Percentiles rank a stretch among this genome's conserved stretches.
phyloP scores from a whole-genome alignment of 805 yeast species.

The Hanseniaspora hatyaiensis region DNA sequence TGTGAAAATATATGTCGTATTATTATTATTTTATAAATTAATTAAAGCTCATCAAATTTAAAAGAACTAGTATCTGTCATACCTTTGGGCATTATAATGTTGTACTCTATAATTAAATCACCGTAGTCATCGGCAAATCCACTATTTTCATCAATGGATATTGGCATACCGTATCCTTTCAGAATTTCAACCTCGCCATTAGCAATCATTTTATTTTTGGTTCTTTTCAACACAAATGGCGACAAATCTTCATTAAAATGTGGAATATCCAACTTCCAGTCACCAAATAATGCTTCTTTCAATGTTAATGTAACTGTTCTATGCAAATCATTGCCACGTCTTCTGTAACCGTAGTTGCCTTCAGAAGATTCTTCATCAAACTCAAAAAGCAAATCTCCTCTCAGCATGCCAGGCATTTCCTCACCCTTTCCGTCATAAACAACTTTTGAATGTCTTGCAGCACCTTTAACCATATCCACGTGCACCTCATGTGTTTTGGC shows the following conservation, averaged over 20 bases:
- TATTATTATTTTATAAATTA: slow-evolving; percentile 6
- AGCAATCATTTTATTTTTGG: slow-evolving; percentile 39
- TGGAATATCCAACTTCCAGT: slow-evolving; percentile 60
- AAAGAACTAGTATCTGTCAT: slow-evolving; percentile 3
- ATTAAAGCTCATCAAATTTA: slow-evolving; percentile 16
- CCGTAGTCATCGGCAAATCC: slow-evolving; percentile 37
- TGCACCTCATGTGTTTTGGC: slow-evolving; percentile 46
- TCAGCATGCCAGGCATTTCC: slow-evolving; percentile 63
- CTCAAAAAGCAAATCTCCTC: slow-evolving; percentile 68
- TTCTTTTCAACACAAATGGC: slow-evolving; percentile 38
- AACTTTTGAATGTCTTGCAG: slow-evolving; percentile 46
- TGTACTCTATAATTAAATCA: slow-evolving; percentile 41
- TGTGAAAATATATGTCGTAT: background rate
- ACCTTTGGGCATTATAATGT: slow-evolving; percentile 34
- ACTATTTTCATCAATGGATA: slow-evolving; percentile 20
- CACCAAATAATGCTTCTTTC: slow-evolving; percentile 65
- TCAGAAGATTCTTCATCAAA: slow-evolving; percentile 39
- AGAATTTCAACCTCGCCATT: slow-evolving; percentile 65
- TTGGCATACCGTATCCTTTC: slow-evolving; percentile 80
- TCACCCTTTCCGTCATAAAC: slow-evolving; percentile 69
- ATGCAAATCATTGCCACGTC: slow-evolving; percentile 62
- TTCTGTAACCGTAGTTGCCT: slow-evolving; percentile 70
- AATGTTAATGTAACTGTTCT: slow-evolving; percentile 67
- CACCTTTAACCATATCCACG: slow-evolving; percentile 59
- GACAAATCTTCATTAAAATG: slow-evolving; percentile 53